Base-by-base conservation (phyloP, 1,284 basidiomycete species). In the Retiboletus flavoniger region DNA sequence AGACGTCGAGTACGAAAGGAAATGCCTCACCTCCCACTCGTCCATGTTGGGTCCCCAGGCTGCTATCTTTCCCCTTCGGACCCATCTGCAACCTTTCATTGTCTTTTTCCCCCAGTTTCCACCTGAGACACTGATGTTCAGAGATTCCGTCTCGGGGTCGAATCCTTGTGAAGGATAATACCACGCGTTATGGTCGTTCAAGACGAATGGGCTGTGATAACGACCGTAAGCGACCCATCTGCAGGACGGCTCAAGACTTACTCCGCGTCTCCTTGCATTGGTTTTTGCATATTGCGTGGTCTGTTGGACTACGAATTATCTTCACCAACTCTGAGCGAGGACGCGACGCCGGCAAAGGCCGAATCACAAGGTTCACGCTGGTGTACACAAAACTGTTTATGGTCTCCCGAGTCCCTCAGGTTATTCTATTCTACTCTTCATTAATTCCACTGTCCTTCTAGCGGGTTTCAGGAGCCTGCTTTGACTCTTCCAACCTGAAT, bases 71-170 rank as follows among this genome's bases (percentile, higher is more conserved):
- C 89, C 88, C 65, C 77, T 81, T 16, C 88, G 81, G 43, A 86
- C 78, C 87, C 88, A 92, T 63, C 87, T 78, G 35, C 88, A 83
- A 29, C 83, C 83, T 64, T 81, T 82, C 53, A 77, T 70, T 10
- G 77, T 78, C 70, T 92, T 92, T 54, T 83, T 81, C 5, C 90
- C 89, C 89, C 89, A 92, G 62, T 92, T 92, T 34, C 90, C 87
- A 41, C 75, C 73, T 13, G 72, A 77, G 42, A 77, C 73, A 50
- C 73, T 76, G 54, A 73, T 70, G 55, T 72, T 67, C 28, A 79
- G 67, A 32, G 80, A 77, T 56, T 83, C 81, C 21, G 83, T 84
- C 55, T 87, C 84, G 21, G 81, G 81, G 51, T 79, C 77, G 62
- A 83, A 78, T 17, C 82, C 85, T 65, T 83, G 80, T 11, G 84